Conservation (phyloP, 2,329 filamentous ascomycete species). For the Pleoardoris graminearum region DNA sequence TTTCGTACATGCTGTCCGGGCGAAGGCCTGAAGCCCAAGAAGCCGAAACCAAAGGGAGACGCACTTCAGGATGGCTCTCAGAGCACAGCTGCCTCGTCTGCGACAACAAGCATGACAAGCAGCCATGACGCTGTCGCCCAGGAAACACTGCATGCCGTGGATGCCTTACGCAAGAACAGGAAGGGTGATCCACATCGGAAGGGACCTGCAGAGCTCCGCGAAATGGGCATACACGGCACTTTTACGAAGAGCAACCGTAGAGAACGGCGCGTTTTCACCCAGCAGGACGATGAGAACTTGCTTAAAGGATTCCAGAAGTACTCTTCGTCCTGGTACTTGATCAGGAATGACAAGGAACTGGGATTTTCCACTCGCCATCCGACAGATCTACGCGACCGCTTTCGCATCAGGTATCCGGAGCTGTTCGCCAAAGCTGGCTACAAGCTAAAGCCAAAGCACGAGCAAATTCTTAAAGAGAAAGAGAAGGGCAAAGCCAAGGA, state of each 20-base stretch:
- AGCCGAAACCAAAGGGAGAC: slow-evolving; percentile 47
- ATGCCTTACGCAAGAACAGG: slow-evolving; percentile 8
- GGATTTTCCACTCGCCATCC: slow-evolving; percentile 55
- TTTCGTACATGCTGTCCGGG: slow-evolving; percentile 59
- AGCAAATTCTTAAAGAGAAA: slow-evolving; percentile 23
- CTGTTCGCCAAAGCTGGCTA: slow-evolving; percentile 57
- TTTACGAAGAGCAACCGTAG: slow-evolving; percentile 57
- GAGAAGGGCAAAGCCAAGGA: slow-evolving; percentile 24
- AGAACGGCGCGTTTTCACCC: slow-evolving; percentile 59
- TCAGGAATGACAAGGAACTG: slow-evolving; percentile 59
- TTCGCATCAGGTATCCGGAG: slow-evolving; percentile 62
- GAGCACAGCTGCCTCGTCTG: background rate
- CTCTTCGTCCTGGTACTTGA: slow-evolving; percentile 63
- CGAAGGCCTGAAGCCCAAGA: slow-evolving; percentile 32
- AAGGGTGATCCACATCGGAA: slow-evolving; percentile 23
- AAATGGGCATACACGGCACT: slow-evolving; percentile 55
- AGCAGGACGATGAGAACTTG: slow-evolving; percentile 61
- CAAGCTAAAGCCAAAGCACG: slow-evolving; percentile 42
- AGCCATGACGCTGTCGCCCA: background rate
- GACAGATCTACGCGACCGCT: slow-evolving; percentile 65
- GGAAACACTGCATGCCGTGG: background rate
- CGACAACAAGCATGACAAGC: slow-evolving; percentile 2
- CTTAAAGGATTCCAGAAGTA: slow-evolving; percentile 62
- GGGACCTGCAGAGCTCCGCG: slow-evolving; percentile 38
- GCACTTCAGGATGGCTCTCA: background rate